Conservation (phyloP, 257 asterid species). For the Ajuga chamaepitys region DNA sequence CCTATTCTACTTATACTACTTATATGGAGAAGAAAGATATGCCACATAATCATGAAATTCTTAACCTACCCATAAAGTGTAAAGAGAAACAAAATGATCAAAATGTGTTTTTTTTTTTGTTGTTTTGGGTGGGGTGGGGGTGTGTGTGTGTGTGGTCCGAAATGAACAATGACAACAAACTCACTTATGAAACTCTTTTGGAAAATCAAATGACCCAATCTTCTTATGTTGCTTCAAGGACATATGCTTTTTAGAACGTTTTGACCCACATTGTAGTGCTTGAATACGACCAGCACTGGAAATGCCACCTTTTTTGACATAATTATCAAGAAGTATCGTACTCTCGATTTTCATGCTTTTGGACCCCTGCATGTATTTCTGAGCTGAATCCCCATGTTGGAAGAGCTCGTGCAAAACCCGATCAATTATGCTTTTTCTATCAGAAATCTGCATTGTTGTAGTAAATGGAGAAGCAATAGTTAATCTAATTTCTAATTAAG, state of each 20-base stretch:
- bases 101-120: no score
- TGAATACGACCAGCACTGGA: conserved; percentile 20
- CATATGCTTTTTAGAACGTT: conserved; percentile 73
- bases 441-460: conserved; percentile 34
- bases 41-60: background rate
- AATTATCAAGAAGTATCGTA: conserved; percentile 82
- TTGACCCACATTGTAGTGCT: conserved; percentile 39
- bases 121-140: background rate
- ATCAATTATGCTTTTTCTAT: conserved; percentile 35
- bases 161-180: conserved; percentile 18
- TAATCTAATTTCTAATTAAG: background rate
- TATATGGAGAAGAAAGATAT: background rate
- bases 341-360: conserved; percentile 60
- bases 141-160: background rate
- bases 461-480: background rate
- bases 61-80: background rate
- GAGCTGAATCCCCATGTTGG: conserved; percentile 75
- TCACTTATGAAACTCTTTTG: conserved; percentile 61
- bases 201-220: conserved; percentile 53
- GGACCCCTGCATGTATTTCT: conserved; percentile 77
- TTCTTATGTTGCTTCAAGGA: conserved; percentile 64
- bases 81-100: background rate
- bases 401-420: conserved; percentile 63
- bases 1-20: background rate
- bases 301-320: conserved; percentile 39